Conservation (phyloP, 352 stramenopile genomes). For the Globisporangium cylindrosporum region DNA sequence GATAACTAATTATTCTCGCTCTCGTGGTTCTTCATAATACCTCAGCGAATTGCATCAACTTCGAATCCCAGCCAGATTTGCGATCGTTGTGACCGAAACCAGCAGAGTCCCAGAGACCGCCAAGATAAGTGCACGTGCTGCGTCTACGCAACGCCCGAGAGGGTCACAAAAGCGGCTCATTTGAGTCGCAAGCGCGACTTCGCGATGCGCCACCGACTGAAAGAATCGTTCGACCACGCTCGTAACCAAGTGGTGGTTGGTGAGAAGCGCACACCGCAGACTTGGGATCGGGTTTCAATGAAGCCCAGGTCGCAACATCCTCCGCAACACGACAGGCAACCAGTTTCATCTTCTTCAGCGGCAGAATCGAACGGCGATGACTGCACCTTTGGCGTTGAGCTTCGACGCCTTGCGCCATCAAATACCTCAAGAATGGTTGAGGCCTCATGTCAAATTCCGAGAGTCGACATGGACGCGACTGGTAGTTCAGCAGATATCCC, state of each 20-base stretch:
- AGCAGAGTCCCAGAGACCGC: background rate
- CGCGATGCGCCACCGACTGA: slow-evolving; percentile 9
- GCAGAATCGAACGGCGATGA: background rate
- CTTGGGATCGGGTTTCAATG: too few species aligned
- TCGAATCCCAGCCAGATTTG: background rate
- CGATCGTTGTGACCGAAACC: slow-evolving; percentile 1
- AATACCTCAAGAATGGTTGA: background rate
- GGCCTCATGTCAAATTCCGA: too few species aligned
- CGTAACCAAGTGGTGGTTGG: background rate
- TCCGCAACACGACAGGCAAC: background rate
- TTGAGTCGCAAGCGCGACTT: slow-evolving; percentile 9
- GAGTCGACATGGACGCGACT: background rate
- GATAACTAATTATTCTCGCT: background rate
- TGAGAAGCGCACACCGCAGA: too few species aligned
- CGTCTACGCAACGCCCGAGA: slow-evolving; percentile 28
- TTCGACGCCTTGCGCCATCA: background rate
- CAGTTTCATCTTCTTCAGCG: background rate
- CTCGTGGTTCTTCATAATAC: background rate
- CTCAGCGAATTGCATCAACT: slow-evolving; percentile 16
- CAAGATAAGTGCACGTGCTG: slow-evolving; percentile 8
- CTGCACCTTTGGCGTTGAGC: background rate
- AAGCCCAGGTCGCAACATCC: background rate
- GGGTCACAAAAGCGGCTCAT: slow-evolving; percentile 14
- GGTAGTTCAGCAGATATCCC: background rate
- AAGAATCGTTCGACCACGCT: slow-evolving; percentile 12